phyloP scores from a whole-genome alignment of 805 yeast species.

The Candida insectalens region DNA sequence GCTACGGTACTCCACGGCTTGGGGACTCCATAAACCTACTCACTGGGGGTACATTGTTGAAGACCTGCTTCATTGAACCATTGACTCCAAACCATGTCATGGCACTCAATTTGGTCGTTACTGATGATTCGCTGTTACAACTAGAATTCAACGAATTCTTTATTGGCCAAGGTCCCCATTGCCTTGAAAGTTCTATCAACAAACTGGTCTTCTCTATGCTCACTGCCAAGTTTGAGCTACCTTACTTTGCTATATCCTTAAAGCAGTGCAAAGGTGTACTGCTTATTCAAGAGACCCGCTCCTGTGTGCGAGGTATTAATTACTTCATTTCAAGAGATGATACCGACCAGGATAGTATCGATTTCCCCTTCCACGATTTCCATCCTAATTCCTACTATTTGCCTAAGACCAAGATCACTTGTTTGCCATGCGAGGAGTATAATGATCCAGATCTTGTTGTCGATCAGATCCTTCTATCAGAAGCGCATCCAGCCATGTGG shows the following conservation, averaged over 20 bases:
- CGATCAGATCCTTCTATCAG: conserved; percentile 22
- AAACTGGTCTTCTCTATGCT: conserved; percentile 9
- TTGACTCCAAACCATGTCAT: conserved; percentile 11
- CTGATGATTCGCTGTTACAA: conserved; percentile 13
- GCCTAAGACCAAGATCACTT: conserved; percentile 13
- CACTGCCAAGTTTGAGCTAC: conserved; percentile 17
- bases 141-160: conserved; percentile 17
- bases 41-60: conserved; percentile 15
- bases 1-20: conserved; percentile 10
- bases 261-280: conserved; percentile 16
- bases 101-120: conserved; percentile 14
- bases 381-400: conserved; percentile 16
- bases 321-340: conserved; percentile 20
- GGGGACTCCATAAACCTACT: conserved; percentile 14
- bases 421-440: conserved; percentile 11
- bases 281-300: conserved; percentile 16
- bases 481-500: conserved; percentile 12
- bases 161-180: conserved; percentile 3
- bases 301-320: conserved; percentile 15
- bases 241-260: conserved; percentile 18
- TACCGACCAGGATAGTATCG: conserved; percentile 12
- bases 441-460: conserved; percentile 7
- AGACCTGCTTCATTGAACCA: conserved; percentile 16
- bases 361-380: conserved; percentile 6
- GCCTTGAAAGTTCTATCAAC: conserved; percentile 7